Evolutionary conservation across 306 rosid genomes (phyloP), one percentile per base, ranked within the genome.

Genomic region (Casuarina glauca): DNA sequence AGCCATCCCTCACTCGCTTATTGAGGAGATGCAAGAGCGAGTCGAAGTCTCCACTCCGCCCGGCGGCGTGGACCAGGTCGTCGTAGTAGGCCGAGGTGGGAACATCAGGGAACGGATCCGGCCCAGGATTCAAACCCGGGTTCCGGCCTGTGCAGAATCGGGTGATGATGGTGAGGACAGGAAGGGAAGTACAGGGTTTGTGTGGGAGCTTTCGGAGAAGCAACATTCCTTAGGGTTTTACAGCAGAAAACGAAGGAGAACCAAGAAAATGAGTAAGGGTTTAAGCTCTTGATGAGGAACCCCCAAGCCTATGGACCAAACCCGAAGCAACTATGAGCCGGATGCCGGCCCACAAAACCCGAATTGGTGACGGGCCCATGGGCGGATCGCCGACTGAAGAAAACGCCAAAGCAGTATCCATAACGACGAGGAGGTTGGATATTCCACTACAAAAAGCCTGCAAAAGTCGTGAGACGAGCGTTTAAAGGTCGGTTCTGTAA

Each of bases 1-100:
- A 88, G 41, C 79, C 80, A 43, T 86, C 90, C 48, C 73, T 80
- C 41, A 84, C 2, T 81, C 92, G 90, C 85, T 86, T 88, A 77
- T 83, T 86, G 69, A 91, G 91, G 81, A 84, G 70, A n/a, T 62
- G 48, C 17, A 70, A 72, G 69, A 91, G 82, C 2, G 76, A 52
- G 7, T 69, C 36, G 39, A 83, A 77, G 83, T 89, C 88, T 64
- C 86, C 74, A 43, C 88, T 71, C 52, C 3, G 58, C 0, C 79
- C 90, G 2, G 90, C 90, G 36, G 72, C 55, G 38, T 71, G 44
- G 70, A 86, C 82, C 35, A 71, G 69, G 4, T 63, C 72, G 69
- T 86, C 87, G 75, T 86, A 81, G 71, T 78, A 16, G 77, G 77
- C 82, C 6, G 79, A 16, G 69, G 87, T 72, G 39, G 90, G 82